These are phyloP conservation scores for Quercus bicolor DNA, from an alignment of 306 rosid genomes.

Conservation along the genomic window DNA sequence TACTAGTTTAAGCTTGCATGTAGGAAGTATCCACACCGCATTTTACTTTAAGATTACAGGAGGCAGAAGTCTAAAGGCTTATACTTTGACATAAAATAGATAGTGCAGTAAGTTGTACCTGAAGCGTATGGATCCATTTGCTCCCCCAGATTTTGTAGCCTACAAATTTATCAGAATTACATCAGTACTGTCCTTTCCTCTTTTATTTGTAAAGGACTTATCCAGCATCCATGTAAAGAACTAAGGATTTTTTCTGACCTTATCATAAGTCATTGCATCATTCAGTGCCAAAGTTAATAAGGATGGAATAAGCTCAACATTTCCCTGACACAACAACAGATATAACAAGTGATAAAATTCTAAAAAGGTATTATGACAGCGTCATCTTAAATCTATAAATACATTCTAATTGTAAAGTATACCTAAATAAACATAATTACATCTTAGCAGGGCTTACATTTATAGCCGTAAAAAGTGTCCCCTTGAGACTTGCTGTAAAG, in stretches of 20 bases:
- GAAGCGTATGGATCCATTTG: conserved; percentile 89
- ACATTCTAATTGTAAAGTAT: background rate
- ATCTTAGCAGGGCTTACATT: conserved; percentile 44
- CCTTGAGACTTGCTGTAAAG: conserved; percentile 65
- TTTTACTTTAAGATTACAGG: background rate
- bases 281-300: conserved; percentile 70
- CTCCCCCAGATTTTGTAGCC: conserved; percentile 96
- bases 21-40: background rate
- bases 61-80: background rate
- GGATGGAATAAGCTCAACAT: conserved; percentile 65
- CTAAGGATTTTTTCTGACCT: conserved; percentile 49
- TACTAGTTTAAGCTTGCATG: background rate
- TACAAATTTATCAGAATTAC: conserved; percentile 45
- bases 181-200: conserved; percentile 21
- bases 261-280: conserved; percentile 86
- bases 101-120: conserved; percentile 45
- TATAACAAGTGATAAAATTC: conserved; percentile 1
- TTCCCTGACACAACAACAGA: conserved; percentile 51
- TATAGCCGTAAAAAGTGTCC: conserved; percentile 51
- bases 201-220: background rate
- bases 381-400: conserved; percentile 10
- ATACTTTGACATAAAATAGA: background rate
- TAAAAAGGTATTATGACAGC: background rate
- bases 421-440: background rate
- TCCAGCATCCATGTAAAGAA: background rate